Percentiles rank a stretch among this genome's conserved stretches.
phyloP scores from a whole-genome alignment of 139 green algal species.

The Penium margaritaceum region DNA sequence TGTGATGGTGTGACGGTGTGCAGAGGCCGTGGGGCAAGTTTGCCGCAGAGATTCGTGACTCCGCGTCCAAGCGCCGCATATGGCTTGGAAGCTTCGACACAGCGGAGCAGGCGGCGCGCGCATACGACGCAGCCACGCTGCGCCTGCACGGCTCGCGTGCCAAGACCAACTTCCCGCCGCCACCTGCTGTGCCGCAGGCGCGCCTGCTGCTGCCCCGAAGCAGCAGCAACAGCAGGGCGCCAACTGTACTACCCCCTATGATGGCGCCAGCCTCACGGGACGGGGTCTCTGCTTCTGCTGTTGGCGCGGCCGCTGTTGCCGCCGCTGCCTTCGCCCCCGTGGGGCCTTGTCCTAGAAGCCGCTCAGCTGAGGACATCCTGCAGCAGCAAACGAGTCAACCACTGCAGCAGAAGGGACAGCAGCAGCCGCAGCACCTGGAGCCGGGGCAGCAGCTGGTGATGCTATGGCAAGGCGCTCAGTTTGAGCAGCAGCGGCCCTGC shows the following conservation, averaged over 20 bases:
- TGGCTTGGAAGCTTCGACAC: conserved; percentile 13
- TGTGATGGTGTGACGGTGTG: no score
- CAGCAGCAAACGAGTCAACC: no score
- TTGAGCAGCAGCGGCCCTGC: no score
- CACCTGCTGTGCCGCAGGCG: no score
- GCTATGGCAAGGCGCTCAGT: no score
- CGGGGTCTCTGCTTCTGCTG: neutral
- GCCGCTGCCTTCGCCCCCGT: no score
- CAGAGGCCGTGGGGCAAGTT: neutral
- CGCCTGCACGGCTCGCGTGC: conserved; percentile 57
- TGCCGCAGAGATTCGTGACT: neutral
- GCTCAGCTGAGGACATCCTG: no score
- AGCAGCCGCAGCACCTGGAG: no score
- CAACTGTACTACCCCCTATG: neutral
- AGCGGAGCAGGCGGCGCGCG: conserved; percentile 5
- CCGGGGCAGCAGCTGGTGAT: no score
- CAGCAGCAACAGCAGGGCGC: neutral
- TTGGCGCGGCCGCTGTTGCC: neutral
- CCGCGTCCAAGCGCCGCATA: neutral
- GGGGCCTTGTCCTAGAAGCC: no score
- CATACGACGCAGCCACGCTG: conserved; percentile 38
- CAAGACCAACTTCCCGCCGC: conserved; percentile 61
- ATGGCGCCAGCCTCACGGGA: neutral
- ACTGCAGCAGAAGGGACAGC: no score
- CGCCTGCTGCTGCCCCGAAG: no score